A percentile compares a stretch with the other conserved stretches of the same genome.
These are phyloP conservation scores for Cenchrus americanus DNA, from an alignment of 176 grass and related monocot species.

Conservation along the genomic window DNA sequence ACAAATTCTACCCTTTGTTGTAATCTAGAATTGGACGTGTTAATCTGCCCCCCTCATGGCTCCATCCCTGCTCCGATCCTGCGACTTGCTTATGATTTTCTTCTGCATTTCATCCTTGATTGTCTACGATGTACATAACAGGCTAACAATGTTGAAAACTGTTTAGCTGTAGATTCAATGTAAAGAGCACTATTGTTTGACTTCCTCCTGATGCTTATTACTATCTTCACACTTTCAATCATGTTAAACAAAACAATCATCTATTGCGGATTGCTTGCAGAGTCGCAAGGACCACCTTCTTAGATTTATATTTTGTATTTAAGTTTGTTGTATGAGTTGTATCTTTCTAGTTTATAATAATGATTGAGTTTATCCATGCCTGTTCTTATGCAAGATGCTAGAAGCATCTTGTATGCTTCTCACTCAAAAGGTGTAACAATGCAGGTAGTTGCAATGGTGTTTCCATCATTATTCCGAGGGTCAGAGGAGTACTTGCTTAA, in stretches of 20 bases:
- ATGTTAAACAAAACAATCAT: neutral
- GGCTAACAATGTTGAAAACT: neutral
- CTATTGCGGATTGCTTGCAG: slow-evolving; percentile 1
- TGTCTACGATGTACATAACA: neutral
- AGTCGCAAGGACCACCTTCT: neutral
- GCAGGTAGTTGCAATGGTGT: slow-evolving; percentile 70
- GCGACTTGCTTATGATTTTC: slow-evolving; percentile 17
- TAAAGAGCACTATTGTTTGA: slow-evolving; percentile 1
- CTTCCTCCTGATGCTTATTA: neutral
- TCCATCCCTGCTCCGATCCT: neutral
- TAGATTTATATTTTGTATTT: neutral
- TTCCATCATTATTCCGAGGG: slow-evolving; percentile 67
- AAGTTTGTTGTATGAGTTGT: neutral
- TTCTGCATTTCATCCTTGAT: slow-evolving; percentile 29
- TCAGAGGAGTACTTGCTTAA: slow-evolving; percentile 69
- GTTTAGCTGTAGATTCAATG: neutral
- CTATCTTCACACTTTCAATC: neutral
- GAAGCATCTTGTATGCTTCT: slow-evolving; percentile 35
- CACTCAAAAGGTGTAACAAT: slow-evolving; percentile 41
- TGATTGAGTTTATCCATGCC: slow-evolving; percentile 11
- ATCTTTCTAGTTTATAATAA: slow-evolving; percentile 12
- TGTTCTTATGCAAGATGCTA: slow-evolving; percentile 32
- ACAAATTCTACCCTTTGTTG: slow-evolving; percentile 14
- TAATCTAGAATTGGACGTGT: neutral
- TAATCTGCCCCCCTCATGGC: neutral